Percentiles rank a stretch among this genome's conserved stretches.
Evolutionary conservation across 495 filamentous ascomycete species (phyloP).

Genomic region (Tuber aestivum): DNA sequence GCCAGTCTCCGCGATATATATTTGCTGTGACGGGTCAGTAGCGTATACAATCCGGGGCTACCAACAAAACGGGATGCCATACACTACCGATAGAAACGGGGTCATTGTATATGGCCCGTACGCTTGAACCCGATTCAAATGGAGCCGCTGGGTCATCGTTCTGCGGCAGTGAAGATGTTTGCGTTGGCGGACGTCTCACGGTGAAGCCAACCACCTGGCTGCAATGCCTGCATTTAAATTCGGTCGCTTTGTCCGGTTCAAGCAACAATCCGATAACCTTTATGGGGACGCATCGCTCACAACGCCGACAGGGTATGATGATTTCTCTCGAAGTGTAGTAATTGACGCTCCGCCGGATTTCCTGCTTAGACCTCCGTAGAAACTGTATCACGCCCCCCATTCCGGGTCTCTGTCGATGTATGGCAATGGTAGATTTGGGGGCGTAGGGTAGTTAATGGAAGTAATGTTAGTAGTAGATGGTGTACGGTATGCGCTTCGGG

Average conservation of each 20-base stretch:
- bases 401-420: neutral
- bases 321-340: constrained; percentile 21
- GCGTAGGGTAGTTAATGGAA: neutral
- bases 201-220: constrained; percentile 20
- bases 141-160: neutral
- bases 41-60: neutral
- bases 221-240: constrained; percentile 24
- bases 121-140: neutral
- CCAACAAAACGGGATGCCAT: neutral
- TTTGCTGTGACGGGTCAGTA: neutral
- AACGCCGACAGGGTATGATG: constrained; percentile 21
- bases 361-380: constrained; percentile 15
- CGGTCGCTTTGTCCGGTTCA: constrained; percentile 5
- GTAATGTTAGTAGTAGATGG: neutral
- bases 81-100: constrained; percentile 9
- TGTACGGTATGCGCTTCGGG: neutral
- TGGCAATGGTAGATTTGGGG: neutral
- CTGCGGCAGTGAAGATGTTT: neutral
- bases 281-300: constrained; percentile 15
- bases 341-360: constrained; percentile 19
- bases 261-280: constrained; percentile 18
- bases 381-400: constrained; percentile 24
- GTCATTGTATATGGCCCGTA: neutral
- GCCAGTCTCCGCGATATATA: neutral
- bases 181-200: neutral